Percentiles rank a stretch among this genome's conserved stretches.
Conservation (phyloP, 2,329 filamentous ascomycete species). For the Diaporthe sp. region DNA sequence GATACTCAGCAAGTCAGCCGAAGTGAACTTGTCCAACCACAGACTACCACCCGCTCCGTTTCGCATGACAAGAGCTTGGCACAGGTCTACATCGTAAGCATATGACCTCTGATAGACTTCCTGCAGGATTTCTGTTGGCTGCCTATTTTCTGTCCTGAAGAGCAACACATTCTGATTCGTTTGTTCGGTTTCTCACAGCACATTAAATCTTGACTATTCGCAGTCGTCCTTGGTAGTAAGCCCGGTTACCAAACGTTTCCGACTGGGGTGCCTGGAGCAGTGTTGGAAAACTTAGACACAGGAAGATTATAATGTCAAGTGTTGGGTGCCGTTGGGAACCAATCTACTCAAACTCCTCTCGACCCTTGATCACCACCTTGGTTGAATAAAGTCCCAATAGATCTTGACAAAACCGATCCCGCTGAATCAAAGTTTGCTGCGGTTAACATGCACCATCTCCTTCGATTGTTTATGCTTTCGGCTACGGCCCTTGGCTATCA, state of each 20-base stretch:
- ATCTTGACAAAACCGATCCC: neutral
- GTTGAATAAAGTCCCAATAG: neutral
- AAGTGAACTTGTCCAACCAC: neutral
- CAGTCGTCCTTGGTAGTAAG: neutral
- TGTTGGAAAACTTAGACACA: neutral
- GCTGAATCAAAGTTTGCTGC: neutral
- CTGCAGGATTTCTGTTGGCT: neutral
- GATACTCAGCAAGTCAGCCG: neutral
- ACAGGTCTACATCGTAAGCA: neutral
- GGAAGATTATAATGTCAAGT: neutral
- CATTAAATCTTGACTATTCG: neutral
- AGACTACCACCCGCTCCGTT: no score
- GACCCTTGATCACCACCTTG: neutral
- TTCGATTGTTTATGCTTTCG: neutral
- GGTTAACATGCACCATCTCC: neutral
- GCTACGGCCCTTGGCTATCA: constrained; percentile 1
- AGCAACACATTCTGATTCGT: neutral
- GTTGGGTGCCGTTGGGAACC: neutral
- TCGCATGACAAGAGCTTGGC: no score
- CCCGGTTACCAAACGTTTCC: neutral
- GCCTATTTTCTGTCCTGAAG: neutral
- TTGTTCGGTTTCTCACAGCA: neutral
- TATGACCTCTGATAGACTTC: constrained; percentile 3
- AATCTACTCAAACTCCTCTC: neutral
- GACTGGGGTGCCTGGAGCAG: neutral